phyloP scores from a whole-genome alignment of 441 rosid genomes.

The Lagerstroemia fauriei region DNA sequence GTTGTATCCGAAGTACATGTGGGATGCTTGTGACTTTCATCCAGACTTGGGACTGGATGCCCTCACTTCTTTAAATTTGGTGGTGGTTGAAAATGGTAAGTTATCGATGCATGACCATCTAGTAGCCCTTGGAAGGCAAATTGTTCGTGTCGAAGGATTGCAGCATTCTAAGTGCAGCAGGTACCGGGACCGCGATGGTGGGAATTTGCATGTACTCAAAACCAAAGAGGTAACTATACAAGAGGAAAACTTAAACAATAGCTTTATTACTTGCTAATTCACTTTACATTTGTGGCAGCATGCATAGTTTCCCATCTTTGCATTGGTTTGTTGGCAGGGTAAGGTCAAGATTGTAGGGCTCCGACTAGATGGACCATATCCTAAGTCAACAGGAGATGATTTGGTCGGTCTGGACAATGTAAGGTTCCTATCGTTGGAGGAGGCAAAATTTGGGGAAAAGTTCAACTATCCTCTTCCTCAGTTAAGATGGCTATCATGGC shows the following conservation, averaged over 20 bases:
- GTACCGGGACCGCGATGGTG: not conserved
- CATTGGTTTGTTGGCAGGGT: not conserved
- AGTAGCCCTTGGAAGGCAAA: slow-evolving; percentile 7
- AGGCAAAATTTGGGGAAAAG: not conserved
- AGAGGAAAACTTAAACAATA: not conserved
- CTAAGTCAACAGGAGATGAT: not conserved
- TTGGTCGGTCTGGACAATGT: not conserved
- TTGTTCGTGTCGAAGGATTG: not conserved
- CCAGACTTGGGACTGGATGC: not conserved
- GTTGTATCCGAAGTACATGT: not conserved
- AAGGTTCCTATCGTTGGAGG: slow-evolving; percentile 1
- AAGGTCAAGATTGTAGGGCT: not conserved
- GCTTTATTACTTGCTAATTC: not conserved
- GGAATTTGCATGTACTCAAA: not conserved
- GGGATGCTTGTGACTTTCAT: not conserved
- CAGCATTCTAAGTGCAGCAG: not conserved
- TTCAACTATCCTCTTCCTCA: not conserved
- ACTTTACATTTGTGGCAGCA: too few species aligned
- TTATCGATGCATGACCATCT: slow-evolving; percentile 17
- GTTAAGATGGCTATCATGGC: slow-evolving; percentile 10
- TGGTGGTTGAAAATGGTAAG: not conserved
- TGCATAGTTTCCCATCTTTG: not conserved
- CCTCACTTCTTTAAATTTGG: not conserved
- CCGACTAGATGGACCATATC: not conserved
- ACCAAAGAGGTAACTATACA: not conserved